phyloP scores from a whole-genome alignment of 768 basidiomycete species.

The Russula virescens region DNA sequence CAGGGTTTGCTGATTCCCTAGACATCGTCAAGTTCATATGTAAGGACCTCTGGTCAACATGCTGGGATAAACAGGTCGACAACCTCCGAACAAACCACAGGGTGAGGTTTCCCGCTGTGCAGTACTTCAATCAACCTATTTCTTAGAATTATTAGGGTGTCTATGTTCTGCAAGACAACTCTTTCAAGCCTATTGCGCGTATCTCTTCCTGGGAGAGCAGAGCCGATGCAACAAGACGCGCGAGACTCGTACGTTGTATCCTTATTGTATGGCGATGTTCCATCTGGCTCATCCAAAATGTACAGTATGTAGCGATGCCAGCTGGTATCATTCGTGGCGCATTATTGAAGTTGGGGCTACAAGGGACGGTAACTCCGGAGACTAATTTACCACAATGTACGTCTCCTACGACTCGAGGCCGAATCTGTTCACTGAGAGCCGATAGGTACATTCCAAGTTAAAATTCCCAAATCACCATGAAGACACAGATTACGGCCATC shows the following conservation, averaged over 20 bases:
- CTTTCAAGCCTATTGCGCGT: slow-evolving; percentile 78
- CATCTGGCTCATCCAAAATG: not conserved
- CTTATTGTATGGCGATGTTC: not conserved
- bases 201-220: slow-evolving; percentile 78
- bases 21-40: slow-evolving; percentile 94
- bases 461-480: slow-evolving; percentile 59
- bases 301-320: slow-evolving; percentile 75
- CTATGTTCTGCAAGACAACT: slow-evolving; percentile 88
- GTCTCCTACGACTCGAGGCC: slow-evolving; percentile 23
- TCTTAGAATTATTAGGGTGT: slow-evolving; percentile 53
- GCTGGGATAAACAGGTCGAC: slow-evolving; percentile 94
- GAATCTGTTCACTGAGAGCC: not conserved
- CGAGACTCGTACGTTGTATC: slow-evolving; percentile 53
- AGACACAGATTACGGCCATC: not conserved
- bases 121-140: not conserved
- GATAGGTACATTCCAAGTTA: slow-evolving; percentile 78
- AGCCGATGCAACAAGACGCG: slow-evolving; percentile 62
- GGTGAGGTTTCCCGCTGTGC: slow-evolving; percentile 38
- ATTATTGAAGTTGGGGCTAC: slow-evolving; percentile 68
- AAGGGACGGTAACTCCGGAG: slow-evolving; percentile 72
- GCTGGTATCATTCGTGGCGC: slow-evolving; percentile 83
- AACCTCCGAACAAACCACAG: slow-evolving; percentile 93
- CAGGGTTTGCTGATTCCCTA: slow-evolving; percentile 74
- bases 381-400: slow-evolving; percentile 83
- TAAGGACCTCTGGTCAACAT: slow-evolving; percentile 90